Conservation (phyloP, 306 rosid genomes). For the Vigna unguiculata region DNA sequence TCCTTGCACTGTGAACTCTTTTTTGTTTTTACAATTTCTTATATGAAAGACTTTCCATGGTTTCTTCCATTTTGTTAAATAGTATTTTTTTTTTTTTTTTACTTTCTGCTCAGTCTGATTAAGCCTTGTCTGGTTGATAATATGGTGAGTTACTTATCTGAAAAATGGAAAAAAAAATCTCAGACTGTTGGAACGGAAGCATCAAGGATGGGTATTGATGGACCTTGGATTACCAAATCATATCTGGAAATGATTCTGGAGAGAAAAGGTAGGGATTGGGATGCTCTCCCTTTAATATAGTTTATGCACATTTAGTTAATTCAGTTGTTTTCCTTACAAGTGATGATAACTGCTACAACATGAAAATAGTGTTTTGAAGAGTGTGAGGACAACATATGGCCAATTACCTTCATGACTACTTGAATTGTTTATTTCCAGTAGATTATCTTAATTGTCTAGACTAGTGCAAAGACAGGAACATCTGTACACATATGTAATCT, state of each 20-base stretch:
- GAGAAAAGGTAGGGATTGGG: conserved; percentile 70
- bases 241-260: conserved; percentile 98
- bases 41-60: conserved; percentile 4
- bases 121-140: conserved; percentile 22
- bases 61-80: conserved; percentile 28
- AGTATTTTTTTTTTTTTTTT: conserved; percentile 26
- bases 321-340: conserved; percentile 26
- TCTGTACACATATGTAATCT: not conserved
- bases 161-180: conserved; percentile 31
- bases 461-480: not conserved
- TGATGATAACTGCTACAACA: conserved; percentile 34
- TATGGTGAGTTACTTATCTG: conserved; percentile 35
- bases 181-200: conserved; percentile 98
- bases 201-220: conserved; percentile 71
- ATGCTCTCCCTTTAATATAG: not conserved
- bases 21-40: not conserved
- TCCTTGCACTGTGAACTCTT: not conserved
- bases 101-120: conserved; percentile 18
- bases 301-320: conserved; percentile 19
- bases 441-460: conserved; percentile 39
- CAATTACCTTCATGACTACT: conserved; percentile 20
- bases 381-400: conserved; percentile 19
- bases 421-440: conserved; percentile 27
- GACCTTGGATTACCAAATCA: conserved; percentile 96
- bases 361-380: conserved; percentile 26